A percentile compares a stretch with the other conserved stretches of the same genome.
phyloP scores from a whole-genome alignment of 2,329 filamentous ascomycete genomes.

The Fusarium odoratissimum region DNA sequence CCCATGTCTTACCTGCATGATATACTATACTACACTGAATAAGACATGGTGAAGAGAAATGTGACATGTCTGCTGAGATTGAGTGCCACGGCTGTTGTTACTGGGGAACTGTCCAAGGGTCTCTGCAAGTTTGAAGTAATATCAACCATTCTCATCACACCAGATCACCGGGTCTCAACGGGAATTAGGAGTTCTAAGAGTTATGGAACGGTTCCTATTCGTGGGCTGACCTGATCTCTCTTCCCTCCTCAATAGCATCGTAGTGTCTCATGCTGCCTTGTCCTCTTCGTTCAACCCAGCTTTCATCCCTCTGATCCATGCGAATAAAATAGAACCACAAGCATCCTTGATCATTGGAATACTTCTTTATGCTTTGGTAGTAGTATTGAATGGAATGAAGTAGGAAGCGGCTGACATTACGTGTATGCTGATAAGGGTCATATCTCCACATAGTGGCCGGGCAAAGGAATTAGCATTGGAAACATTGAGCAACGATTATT shows the following conservation, averaged over 20 bases:
- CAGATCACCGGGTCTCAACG: too few species aligned
- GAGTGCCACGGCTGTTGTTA: background rate
- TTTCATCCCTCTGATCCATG: background rate
- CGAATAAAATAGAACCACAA: background rate
- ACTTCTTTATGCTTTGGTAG: accelerated
- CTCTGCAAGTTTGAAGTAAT: background rate
- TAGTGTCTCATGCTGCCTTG: background rate
- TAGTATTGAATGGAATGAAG: too few species aligned
- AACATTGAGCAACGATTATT: too few species aligned
- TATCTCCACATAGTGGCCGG: background rate
- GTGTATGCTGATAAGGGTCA: background rate
- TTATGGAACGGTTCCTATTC: background rate
- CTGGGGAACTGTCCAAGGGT: background rate
- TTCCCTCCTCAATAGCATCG: background rate
- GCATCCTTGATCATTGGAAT: accelerated
- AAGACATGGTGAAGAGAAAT: background rate
- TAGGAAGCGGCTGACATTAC: background rate
- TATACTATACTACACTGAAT: background rate
- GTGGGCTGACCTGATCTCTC: background rate
- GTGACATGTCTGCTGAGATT: background rate
- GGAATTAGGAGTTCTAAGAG: background rate
- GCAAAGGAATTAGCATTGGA: background rate
- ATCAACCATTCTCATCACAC: background rate
- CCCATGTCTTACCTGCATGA: slow-evolving; percentile 22
- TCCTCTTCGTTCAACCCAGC: background rate